A percentile compares a stretch with the other conserved stretches of the same genome.
Conservation (phyloP, 768 basidiomycete species). For the Terana coerulea region DNA sequence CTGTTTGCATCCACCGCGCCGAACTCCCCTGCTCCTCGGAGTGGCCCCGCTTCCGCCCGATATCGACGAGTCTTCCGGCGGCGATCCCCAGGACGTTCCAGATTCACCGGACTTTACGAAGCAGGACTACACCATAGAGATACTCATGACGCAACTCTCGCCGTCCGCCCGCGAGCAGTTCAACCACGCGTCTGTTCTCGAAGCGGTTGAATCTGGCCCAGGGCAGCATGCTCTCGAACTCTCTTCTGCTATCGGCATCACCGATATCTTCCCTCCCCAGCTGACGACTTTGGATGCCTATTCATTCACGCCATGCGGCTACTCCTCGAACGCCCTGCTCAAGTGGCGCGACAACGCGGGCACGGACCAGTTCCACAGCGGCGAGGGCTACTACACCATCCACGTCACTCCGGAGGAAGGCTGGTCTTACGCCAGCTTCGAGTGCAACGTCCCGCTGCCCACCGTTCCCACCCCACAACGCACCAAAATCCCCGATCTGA, state of each 20-base stretch:
- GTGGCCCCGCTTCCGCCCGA: slow-evolving; percentile 11
- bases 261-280: slow-evolving; percentile 73
- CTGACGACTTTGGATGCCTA: slow-evolving; percentile 88
- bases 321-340: slow-evolving; percentile 88
- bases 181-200: slow-evolving; percentile 31
- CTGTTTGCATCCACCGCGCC: slow-evolving; percentile 15
- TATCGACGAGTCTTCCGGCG: slow-evolving; percentile 12
- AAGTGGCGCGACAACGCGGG: slow-evolving; percentile 48
- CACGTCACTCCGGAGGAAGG: slow-evolving; percentile 98
- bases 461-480: slow-evolving; percentile 31
- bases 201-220: slow-evolving; percentile 29
- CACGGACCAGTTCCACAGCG: slow-evolving; percentile 30
- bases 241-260: slow-evolving; percentile 73
- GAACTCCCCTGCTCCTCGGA: slow-evolving; percentile 27
- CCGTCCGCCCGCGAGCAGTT: slow-evolving; percentile 75
- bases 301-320: slow-evolving; percentile 93
- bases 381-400: slow-evolving; percentile 96
- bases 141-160: slow-evolving; percentile 92
- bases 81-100: slow-evolving; percentile 18
- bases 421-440: slow-evolving; percentile 98
- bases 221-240: slow-evolving; percentile 54
- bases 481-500: slow-evolving; percentile 64
- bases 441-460: slow-evolving; percentile 88
- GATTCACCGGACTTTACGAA: slow-evolving; percentile 22
- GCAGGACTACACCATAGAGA: slow-evolving; percentile 93